Percentiles rank a stretch among this genome's conserved stretches.
These are phyloP conservation scores for Penicillium sumatraense DNA, from an alignment of 2,329 filamentous ascomycete species.

Conservation along the genomic window DNA sequence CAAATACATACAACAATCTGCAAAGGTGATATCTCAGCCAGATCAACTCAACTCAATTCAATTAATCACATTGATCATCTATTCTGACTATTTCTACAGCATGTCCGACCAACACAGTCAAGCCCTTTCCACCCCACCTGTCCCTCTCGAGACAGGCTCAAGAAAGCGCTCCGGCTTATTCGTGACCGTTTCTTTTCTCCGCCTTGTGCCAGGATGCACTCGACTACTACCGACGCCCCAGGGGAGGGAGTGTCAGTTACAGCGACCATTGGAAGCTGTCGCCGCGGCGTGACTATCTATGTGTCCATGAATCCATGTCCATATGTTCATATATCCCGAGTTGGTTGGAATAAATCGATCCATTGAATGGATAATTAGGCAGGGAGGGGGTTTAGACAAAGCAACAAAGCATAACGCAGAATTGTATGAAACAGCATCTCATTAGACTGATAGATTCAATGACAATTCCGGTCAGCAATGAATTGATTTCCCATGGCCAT, in stretches of 20 bases:
- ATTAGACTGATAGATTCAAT: constrained; percentile 6
- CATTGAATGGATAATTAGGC: neutral
- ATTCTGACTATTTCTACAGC: too few species aligned
- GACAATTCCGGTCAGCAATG: neutral
- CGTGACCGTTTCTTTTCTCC: constrained; percentile 79
- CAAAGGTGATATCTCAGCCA: neutral
- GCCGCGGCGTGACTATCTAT: constrained; percentile 51
- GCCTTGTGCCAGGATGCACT: constrained; percentile 72
- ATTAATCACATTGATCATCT: too few species aligned
- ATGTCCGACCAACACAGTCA: constrained; percentile 95
- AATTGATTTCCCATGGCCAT: neutral
- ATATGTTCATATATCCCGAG: neutral
- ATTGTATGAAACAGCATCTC: constrained; percentile 5
- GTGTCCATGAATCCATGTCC: neutral
- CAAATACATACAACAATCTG: constrained; percentile 1
- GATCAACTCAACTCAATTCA: too few species aligned
- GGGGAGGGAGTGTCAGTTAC: constrained; percentile 64
- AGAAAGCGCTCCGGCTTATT: constrained; percentile 99
- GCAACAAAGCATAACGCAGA: too few species aligned
- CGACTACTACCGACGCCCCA: constrained; percentile 74
- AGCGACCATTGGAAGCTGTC: constrained; percentile 53
- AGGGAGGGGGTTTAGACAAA: too few species aligned
- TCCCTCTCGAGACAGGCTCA: constrained; percentile 79
- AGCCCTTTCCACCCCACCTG: constrained; percentile 84
- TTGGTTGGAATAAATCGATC: too few species aligned